Base-by-base conservation (phyloP, 495 filamentous ascomycete species). In the Hamigera avellanea region DNA sequence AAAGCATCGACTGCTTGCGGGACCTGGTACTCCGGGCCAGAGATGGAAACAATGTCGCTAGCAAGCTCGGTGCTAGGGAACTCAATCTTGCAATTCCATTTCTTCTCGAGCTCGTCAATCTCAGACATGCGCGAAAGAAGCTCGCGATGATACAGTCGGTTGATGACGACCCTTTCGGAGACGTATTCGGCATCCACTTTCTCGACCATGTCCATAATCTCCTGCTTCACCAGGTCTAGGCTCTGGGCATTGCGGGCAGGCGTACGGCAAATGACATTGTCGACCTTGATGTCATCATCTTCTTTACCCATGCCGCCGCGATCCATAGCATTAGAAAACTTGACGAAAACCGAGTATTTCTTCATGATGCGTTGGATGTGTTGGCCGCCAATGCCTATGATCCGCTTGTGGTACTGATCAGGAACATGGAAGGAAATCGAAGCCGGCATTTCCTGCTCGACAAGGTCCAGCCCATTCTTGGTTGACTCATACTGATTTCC, bases 361-460 rank as follows among this genome's bases (percentile, higher is more conserved):
- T 99, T 99, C 91, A 96, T 99, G 65, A 96, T 96, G 39, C 87
- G 87, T 55, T 99, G 91, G 49, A 99, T 99, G 49, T 96, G 93
- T 55, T 95, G 86, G 13, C 91, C 91, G 41, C 91, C 93, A 41
- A 96, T 95, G 36, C 91, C 91, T 45, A 99, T 99, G 45, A 99
- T 99, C 28, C 93, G 86, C 66, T 96, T 99, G 61, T 99, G 91
- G 54, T 99, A 99, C 50, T 95, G 88, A 49, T 96, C 93, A n/a
- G 91, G 91, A 16, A 99, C 91, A 52, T 99, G 91, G 69, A 99
- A 99, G 0, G 93, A 94, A 52, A 99, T 94, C 13, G 91, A 93
- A 23, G 91, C 91, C 27, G 91, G 91, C 87, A 99, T 95, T 53
- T 99, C 91, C 63, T 95, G 89, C 59, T 99, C 91, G 13, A 96